Conservation (phyloP, 1,284 basidiomycete genomes). For the Leccinum pallidistipes region DNA sequence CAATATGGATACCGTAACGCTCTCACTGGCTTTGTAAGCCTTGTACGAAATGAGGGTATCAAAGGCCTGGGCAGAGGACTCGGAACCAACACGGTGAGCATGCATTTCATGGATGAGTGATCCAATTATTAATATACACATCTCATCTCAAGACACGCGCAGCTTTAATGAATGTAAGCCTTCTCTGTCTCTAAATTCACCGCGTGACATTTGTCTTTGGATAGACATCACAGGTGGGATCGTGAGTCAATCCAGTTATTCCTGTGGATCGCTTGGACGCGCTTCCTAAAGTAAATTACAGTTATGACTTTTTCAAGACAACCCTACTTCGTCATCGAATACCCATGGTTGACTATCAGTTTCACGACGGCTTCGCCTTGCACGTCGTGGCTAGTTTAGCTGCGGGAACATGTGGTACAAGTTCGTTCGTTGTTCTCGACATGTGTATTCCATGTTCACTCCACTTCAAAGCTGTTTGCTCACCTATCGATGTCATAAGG, state of each 20-base stretch:
- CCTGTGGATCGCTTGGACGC: neutral
- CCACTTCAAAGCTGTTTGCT: slow-evolving; percentile 67
- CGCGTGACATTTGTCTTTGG: slow-evolving; percentile 13
- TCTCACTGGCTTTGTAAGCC: slow-evolving; percentile 62
- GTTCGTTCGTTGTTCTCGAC: slow-evolving; percentile 49
- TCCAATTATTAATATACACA: neutral
- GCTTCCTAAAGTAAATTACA: slow-evolving; percentile 32
- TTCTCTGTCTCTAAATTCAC: neutral
- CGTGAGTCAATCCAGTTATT: slow-evolving; percentile 55
- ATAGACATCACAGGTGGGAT: slow-evolving; percentile 82
- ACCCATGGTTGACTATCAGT: slow-evolving; percentile 62
- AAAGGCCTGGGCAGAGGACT: slow-evolving; percentile 74
- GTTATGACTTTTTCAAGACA: slow-evolving; percentile 87
- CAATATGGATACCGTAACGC: slow-evolving; percentile 80
- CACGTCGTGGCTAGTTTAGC: slow-evolving; percentile 65
- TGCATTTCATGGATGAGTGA: slow-evolving; percentile 6
- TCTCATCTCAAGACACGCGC: slow-evolving; percentile 56
- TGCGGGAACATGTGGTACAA: slow-evolving; percentile 88
- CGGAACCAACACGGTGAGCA: slow-evolving; percentile 73
- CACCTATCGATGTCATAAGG: slow-evolving; percentile 86
- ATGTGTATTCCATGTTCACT: slow-evolving; percentile 10
- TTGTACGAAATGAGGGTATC: slow-evolving; percentile 72
- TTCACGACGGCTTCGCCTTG: slow-evolving; percentile 67
- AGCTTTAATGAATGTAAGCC: slow-evolving; percentile 80
- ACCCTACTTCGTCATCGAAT: slow-evolving; percentile 55